A percentile compares a stretch with the other conserved stretches of the same genome.
Evolutionary conservation across 495 filamentous ascomycete genomes (phyloP).

Genomic region (Penicillium daleae): DNA sequence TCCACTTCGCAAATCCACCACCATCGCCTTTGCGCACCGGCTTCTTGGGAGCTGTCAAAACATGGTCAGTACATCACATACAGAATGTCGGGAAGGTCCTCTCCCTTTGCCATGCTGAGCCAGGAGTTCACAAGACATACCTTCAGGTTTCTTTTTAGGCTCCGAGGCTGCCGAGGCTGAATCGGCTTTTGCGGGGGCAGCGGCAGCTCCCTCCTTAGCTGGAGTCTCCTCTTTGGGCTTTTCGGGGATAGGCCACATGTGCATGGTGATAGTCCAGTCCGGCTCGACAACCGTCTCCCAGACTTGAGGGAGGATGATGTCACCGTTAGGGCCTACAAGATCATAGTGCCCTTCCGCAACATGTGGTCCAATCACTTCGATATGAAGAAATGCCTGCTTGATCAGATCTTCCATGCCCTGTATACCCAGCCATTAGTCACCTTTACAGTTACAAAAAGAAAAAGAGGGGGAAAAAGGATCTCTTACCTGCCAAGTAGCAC

Average conservation of each 20-base stretch:
- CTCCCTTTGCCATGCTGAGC: background rate
- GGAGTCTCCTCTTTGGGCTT: constrained; percentile 51
- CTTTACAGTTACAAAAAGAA: background rate
- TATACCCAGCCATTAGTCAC: constrained; percentile 18
- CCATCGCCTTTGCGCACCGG: constrained; percentile 29
- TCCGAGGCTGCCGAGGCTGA: constrained; percentile 24
- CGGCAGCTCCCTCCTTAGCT: constrained; percentile 27
- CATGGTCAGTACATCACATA: constrained; percentile 10
- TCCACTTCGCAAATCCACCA: constrained; percentile 46
- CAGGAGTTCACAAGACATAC: constrained; percentile 21
- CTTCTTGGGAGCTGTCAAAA: constrained; percentile 34
- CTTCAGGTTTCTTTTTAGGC: constrained; percentile 42
- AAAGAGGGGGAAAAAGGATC: background rate
- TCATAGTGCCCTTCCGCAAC: constrained; percentile 87
- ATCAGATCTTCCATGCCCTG: constrained; percentile 88
- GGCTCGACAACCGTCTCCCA: constrained; percentile 87
- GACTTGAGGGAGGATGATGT: constrained; percentile 84
- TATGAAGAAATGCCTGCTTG: constrained; percentile 83
- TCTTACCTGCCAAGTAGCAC: constrained; percentile 78
- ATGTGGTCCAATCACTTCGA: constrained; percentile 79
- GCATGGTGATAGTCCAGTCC: constrained; percentile 91
- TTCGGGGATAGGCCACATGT: constrained; percentile 92
- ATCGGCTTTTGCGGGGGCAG: constrained; percentile 28
- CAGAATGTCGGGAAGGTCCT: background rate
- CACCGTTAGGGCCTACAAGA: constrained; percentile 78